Conservation (phyloP, 2,329 filamentous ascomycete species). For the Pseudogymnoascus sp. region DNA sequence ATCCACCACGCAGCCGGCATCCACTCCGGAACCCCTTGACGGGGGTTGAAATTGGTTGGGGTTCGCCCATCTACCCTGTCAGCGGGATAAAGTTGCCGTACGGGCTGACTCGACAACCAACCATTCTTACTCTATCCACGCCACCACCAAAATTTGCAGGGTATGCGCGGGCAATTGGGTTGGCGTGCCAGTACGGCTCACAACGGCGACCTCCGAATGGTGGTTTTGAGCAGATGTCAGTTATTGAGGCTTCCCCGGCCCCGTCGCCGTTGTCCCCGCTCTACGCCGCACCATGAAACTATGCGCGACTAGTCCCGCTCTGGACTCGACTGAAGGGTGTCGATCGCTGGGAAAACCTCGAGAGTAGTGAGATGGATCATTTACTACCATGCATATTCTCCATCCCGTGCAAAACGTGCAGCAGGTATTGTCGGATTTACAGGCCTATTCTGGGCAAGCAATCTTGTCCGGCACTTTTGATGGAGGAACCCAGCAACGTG, state of each 20-base stretch:
- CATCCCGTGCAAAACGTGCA: neutral
- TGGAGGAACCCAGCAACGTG: conserved; percentile 1
- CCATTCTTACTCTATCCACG: neutral
- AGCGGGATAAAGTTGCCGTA: neutral
- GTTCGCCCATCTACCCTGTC: neutral
- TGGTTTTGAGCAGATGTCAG: neutral
- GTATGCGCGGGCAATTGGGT: neutral
- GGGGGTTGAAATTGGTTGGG: neutral
- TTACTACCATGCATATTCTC: neutral
- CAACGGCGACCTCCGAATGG: neutral
- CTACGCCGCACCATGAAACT: neutral
- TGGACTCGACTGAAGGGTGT: neutral
- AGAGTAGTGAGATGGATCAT: neutral
- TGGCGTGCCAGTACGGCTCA: neutral
- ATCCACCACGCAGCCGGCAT: neutral
- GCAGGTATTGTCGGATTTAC: neutral
- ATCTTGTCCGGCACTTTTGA: neutral
- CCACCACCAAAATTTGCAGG: neutral
- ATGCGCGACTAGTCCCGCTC: neutral
- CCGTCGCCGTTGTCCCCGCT: neutral
- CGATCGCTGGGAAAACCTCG: neutral
- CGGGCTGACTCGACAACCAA: neutral
- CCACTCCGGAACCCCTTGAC: neutral
- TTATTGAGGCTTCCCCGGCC: conserved; percentile 1
- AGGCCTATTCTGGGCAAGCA: neutral